Base-by-base conservation (phyloP, 2,329 filamentous ascomycete species). In the Ophiostoma fasciatum region DNA sequence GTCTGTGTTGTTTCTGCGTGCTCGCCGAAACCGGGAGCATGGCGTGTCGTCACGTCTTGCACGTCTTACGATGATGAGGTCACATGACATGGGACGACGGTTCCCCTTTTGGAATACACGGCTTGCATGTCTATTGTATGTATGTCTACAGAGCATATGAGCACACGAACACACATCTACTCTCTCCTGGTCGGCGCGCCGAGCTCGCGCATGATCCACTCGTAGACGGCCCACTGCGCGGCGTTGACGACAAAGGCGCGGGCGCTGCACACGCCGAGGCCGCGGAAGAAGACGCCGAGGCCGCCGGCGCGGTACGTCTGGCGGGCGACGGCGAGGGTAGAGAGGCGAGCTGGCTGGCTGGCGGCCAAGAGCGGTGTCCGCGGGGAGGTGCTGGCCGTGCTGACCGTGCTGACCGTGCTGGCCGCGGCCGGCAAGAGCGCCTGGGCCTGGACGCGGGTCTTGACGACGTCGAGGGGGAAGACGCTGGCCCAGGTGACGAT, bases 221-320 rank as follows among this genome's bases (percentile, higher is more conserved):
- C 87, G 53, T 94, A 94, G 6, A 83, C 73, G 18, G 80, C 79
- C 87, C 87, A 96, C 61, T 85, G 67, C n/a, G 83, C 80, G 3
- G 88, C 87, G 60, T 94, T 94, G 27, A 94, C 88, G 35, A 93
- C 62, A 53, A 96, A 94, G 0, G 88, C 88, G 46, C 88, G 66
- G 8, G 81, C 58, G 55, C 82, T 92, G 55, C 88, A 96, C 22
- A 94, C 66, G 1, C 75, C 74, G 28, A 96, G 55, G 0, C 82
- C 82, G 21, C 74, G 65, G 51, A 82, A 85, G 57, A 87, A 85
- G 1, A 74, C 65, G 22, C 58, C 54, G 8, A 64, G 25, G 0
- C 82, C 80, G 21, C 71, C 75, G 29, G 66, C 61, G 39, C 58
- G 63, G 50, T 88, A 93, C 1, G 77, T 71, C 28, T 72, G 60